Evolutionary conservation across 192 early-diverging fungal genomes (phyloP).

Genomic region (Phycomyces blakesleeanus): DNA sequence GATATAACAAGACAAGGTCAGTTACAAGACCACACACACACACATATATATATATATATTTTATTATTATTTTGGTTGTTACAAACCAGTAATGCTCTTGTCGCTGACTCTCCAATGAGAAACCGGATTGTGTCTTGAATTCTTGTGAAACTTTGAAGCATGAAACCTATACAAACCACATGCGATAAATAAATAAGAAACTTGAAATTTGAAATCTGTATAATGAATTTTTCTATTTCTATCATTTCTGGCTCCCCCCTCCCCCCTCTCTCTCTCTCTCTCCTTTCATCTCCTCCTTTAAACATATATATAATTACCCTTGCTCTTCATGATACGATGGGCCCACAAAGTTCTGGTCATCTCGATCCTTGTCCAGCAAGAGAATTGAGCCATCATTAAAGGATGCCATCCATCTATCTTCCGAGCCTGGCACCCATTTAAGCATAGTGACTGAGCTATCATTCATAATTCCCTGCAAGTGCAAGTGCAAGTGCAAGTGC

Average conservation of each 20-base stretch:
- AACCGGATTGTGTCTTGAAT: slow-evolving; percentile 25
- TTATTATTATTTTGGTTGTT: background rate
- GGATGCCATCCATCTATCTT: slow-evolving; percentile 78
- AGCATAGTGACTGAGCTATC: slow-evolving; percentile 70
- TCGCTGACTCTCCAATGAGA: slow-evolving; percentile 28
- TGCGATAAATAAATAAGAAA: no score
- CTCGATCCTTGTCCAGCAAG: slow-evolving; percentile 82
- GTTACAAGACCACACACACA: no score
- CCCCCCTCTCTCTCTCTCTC: no score
- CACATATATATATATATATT: background rate
- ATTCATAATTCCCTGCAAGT: slow-evolving; percentile 57
- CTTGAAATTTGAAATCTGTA: background rate
- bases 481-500: background rate
- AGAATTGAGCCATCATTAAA: slow-evolving; percentile 82
- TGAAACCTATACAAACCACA: slow-evolving; percentile 12
- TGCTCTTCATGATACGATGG: background rate
- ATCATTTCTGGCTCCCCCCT: no score
- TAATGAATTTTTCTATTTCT: background rate
- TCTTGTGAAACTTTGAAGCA: slow-evolving; percentile 10
- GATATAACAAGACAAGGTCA: no score
- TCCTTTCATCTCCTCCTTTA: no score
- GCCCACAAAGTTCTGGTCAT: slow-evolving; percentile 60
- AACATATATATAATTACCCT: background rate
- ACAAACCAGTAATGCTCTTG: slow-evolving; percentile 25
- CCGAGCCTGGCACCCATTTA: slow-evolving; percentile 87